A percentile compares a stretch with the other conserved stretches of the same genome.
Conservation (phyloP, 495 filamentous ascomycete species). For the Xanthoparmelia taractica region DNA sequence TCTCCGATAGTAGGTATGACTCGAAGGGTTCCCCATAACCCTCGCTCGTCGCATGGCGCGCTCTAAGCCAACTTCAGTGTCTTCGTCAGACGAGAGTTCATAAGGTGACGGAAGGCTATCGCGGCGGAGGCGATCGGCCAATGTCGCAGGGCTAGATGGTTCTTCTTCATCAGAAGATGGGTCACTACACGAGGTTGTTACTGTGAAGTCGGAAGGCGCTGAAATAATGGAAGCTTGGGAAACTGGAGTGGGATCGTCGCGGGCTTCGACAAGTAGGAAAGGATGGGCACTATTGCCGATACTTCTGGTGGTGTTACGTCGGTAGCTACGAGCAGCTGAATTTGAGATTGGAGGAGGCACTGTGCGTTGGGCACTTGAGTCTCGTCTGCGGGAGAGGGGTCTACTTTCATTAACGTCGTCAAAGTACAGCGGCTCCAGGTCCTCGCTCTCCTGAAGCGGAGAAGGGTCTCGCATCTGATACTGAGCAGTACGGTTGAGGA, state of each 20-base stretch:
- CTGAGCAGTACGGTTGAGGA: constrained; percentile 61
- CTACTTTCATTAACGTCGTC: constrained; percentile 11
- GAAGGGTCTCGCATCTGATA: constrained; percentile 65
- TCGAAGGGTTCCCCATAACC: constrained; percentile 7
- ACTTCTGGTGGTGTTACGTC: constrained; percentile 3
- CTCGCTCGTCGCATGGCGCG: constrained; percentile 9
- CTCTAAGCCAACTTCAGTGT: constrained; percentile 28
- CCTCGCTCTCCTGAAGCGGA: constrained; percentile 19
- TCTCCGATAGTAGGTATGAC: constrained; percentile 10
- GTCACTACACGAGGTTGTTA: constrained; percentile 46
- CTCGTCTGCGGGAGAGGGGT: constrained; percentile 24
- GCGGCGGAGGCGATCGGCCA: constrained; percentile 31
- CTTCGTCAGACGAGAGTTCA: constrained; percentile 24
- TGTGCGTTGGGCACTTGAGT: constrained; percentile 17
- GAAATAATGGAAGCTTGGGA: constrained; percentile 1
- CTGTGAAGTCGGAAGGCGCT: constrained; percentile 36
- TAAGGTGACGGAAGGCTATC: constrained; percentile 23
- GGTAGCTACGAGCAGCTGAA: constrained; percentile 9
- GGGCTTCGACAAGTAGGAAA: not conserved
- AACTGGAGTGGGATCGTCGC: not conserved
- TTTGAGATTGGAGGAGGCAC: constrained; percentile 26
- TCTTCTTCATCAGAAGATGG: constrained; percentile 38
- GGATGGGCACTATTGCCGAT: constrained; percentile 3
- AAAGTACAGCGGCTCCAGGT: not conserved
- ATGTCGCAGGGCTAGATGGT: constrained; percentile 27